A percentile compares a stretch with the other conserved stretches of the same genome.
Conservation (phyloP, 345 rosid species). For the Schrenkiella parvula region DNA sequence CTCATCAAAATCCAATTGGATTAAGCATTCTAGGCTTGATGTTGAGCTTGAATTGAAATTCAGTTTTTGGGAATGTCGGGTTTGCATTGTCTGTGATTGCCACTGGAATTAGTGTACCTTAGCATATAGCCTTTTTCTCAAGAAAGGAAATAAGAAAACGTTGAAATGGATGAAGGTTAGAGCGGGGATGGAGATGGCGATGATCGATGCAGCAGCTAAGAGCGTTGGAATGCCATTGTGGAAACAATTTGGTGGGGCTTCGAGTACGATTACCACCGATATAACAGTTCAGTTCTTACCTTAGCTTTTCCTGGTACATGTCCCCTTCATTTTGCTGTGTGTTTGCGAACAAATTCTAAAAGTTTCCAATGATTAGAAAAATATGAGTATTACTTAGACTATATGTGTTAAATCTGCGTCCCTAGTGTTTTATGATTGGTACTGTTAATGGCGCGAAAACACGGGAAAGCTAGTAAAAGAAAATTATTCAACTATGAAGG, state of each 20-base stretch:
- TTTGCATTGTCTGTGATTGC: not conserved
- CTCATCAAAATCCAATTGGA: too few relatives aligned
- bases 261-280: conserved; percentile 65
- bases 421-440: too few relatives aligned
- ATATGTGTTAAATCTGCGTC: too few relatives aligned
- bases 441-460: not conserved
- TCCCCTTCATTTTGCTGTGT: not conserved
- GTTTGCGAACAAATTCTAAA: not conserved
- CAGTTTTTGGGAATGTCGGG: not conserved
- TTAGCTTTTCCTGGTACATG: conserved; percentile 24
- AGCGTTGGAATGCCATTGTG: conserved; percentile 66
- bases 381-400: too few relatives aligned
- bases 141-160: conserved; percentile 1
- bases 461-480: too few relatives aligned
- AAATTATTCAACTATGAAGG: not conserved
- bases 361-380: too few relatives aligned
- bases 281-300: conserved; percentile 66
- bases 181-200: conserved; percentile 90
- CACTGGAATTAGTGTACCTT: not conserved
- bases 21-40: not conserved
- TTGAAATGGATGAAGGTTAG: conserved; percentile 52
- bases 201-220: conserved; percentile 82
- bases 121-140: not conserved
- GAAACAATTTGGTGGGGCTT: conserved; percentile 86
- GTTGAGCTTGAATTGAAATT: not conserved